These are phyloP conservation scores for Paecilomyces dactylethromorphus DNA, from an alignment of 2,329 filamentous ascomycete genomes.

Conservation along the genomic window DNA sequence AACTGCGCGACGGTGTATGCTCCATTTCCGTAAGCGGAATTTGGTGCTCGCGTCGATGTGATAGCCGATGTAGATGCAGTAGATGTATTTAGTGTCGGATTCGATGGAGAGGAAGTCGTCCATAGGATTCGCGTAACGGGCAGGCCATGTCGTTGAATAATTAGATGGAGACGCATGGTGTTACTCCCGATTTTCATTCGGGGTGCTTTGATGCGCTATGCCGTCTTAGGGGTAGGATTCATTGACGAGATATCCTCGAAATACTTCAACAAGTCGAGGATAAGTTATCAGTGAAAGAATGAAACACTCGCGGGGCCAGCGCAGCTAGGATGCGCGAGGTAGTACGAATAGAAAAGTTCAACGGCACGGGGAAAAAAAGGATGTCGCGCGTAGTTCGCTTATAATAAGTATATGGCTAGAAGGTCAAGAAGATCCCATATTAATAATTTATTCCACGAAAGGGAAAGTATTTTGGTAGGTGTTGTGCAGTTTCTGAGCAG, in stretches of 20 bases:
- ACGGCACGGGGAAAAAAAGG: background rate
- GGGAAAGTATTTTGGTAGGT: background rate
- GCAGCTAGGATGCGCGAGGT: background rate
- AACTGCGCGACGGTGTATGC: conserved; percentile 69
- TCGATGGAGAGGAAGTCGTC: conserved; percentile 48
- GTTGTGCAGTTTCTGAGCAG: background rate
- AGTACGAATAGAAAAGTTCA: background rate
- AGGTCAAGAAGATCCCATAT: background rate
- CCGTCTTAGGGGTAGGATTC: background rate
- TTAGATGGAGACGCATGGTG: conserved; percentile 64
- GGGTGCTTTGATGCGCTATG: background rate
- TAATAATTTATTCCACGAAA: background rate
- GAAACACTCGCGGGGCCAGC: background rate
- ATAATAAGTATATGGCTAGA: background rate
- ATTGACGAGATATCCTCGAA: background rate
- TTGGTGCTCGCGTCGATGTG: conserved; percentile 26
- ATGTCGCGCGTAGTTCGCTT: background rate
- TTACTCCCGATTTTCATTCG: background rate
- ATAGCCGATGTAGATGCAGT: conserved; percentile 26
- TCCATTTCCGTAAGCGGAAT: conserved; percentile 33
- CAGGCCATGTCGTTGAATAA: conserved; percentile 65
- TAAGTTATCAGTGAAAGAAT: background rate
- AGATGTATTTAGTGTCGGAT: conserved; percentile 22
- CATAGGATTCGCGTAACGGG: conserved; percentile 68
- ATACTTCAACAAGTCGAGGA: conserved; percentile 1